These are phyloP conservation scores for Scenedesmus sp. DNA, from an alignment of 163 green algal genomes.

Conservation along the genomic window DNA sequence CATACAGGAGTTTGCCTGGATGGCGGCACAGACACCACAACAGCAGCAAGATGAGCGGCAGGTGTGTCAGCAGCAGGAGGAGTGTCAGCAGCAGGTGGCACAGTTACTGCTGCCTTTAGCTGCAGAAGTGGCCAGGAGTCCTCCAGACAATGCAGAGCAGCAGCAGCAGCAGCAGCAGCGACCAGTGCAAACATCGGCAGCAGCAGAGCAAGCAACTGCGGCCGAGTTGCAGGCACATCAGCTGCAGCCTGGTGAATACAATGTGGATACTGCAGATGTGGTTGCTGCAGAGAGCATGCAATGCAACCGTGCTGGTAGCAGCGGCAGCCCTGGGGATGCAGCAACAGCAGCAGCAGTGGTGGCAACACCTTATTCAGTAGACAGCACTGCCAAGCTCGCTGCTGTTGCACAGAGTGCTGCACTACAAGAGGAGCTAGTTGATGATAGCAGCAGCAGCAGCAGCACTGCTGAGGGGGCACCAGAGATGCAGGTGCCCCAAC, in stretches of 20 bases:
- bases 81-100: not conserved
- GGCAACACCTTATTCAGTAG: not conserved
- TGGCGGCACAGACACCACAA: not conserved
- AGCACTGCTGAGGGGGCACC: not conserved
- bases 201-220: too few relatives aligned
- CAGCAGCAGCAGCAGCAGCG: not conserved
- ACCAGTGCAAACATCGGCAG: not conserved
- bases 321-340: not conserved
- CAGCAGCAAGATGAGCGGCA: not conserved
- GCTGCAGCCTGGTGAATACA: not conserved
- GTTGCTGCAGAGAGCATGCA: not conserved
- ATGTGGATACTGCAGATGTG: not conserved
- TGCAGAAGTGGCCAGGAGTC: not conserved
- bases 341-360: conserved; percentile 4
- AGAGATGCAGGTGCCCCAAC: not conserved
- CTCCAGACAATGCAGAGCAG: not conserved
- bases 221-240: too few relatives aligned
- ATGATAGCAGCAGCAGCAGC: not conserved
- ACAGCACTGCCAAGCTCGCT: not conserved
- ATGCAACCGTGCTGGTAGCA: not conserved
- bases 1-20: conserved; percentile 2
- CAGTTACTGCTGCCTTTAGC: not conserved
- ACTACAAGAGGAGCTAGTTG: not conserved
- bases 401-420: not conserved
- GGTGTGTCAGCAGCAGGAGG: not conserved